phyloP scores from a whole-genome alignment of 2,329 filamentous ascomycete species.

The Pleomassaria siparia region DNA sequence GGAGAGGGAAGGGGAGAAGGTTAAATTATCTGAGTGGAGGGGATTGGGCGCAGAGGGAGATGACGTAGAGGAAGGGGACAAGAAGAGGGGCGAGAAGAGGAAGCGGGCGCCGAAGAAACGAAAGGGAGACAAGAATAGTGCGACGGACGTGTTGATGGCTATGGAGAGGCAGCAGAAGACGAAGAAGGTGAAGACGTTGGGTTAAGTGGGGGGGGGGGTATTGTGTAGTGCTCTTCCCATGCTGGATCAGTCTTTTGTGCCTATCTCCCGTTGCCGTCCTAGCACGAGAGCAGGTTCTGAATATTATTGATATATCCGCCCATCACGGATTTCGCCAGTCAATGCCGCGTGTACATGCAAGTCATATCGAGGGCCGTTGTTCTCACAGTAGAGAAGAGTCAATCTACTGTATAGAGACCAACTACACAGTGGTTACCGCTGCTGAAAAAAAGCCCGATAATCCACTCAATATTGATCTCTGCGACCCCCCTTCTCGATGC shows the following conservation, averaged over 20 bases:
- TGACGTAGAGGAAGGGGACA: constrained; percentile 48
- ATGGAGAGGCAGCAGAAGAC: constrained; percentile 62
- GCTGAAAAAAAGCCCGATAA: constrained; percentile 1
- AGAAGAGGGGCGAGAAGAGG: constrained; percentile 65
- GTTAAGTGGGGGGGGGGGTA: constrained; percentile 12
- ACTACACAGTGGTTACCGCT: constrained; percentile 10
- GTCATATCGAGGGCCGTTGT: not conserved
- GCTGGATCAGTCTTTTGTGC: too few species aligned
- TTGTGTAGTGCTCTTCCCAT: too few species aligned
- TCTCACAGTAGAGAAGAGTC: constrained; percentile 1
- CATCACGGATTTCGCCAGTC: too few species aligned
- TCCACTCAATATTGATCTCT: not conserved
- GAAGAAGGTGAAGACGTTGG: constrained; percentile 44
- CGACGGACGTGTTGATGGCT: constrained; percentile 76
- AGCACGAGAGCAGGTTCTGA: too few species aligned
- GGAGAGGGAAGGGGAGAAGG: constrained; percentile 58
- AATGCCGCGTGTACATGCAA: too few species aligned
- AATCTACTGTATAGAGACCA: constrained; percentile 18
- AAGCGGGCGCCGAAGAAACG: constrained; percentile 63
- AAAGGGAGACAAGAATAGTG: constrained; percentile 77
- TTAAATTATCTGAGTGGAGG: constrained; percentile 69
- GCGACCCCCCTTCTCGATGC: not conserved
- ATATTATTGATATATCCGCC: too few species aligned
- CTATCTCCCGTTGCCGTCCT: too few species aligned
- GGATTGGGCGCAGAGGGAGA: constrained; percentile 56